Evolutionary conservation across 1,284 basidiomycete genomes (phyloP).

Genomic region (Neonothopanus nambi): DNA sequence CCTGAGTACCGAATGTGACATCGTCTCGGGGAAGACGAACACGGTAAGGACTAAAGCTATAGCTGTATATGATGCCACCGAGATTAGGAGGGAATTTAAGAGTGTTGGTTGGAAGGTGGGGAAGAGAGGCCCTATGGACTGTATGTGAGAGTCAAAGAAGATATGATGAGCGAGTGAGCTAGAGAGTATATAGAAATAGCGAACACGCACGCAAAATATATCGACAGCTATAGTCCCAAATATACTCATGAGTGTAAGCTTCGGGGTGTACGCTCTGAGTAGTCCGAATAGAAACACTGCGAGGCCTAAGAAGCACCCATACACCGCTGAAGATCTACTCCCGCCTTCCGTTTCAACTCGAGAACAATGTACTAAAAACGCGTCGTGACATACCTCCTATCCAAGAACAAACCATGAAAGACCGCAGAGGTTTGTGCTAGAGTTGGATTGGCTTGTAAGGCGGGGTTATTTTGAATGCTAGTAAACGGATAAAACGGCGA

Average conservation of each 20-base stretch:
- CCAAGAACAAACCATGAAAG: slow-evolving; percentile 61
- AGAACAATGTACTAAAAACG: too few species aligned
- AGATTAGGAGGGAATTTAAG: slow-evolving; percentile 48
- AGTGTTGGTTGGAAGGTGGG: slow-evolving; percentile 58
- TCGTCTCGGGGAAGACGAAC: slow-evolving; percentile 65
- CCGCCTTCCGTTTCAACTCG: background rate
- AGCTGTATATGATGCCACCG: slow-evolving; percentile 51
- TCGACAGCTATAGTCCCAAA: slow-evolving; percentile 51
- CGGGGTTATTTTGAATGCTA: slow-evolving; percentile 31
- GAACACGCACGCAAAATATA: slow-evolving; percentile 49
- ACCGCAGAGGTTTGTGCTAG: slow-evolving; percentile 45
- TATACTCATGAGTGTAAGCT: slow-evolving; percentile 50
- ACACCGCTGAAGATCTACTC: slow-evolving; percentile 45
- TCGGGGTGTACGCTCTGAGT: slow-evolving; percentile 55
- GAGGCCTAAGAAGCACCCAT: slow-evolving; percentile 59
- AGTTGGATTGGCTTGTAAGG: slow-evolving; percentile 48
- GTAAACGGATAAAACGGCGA: background rate
- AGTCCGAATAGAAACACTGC: slow-evolving; percentile 54
- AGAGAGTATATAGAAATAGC: background rate
- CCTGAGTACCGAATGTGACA: slow-evolving; percentile 49
- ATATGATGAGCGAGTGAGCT: background rate
- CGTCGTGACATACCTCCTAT: slow-evolving; percentile 46
- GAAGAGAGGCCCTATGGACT: slow-evolving; percentile 61
- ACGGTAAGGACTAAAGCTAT: slow-evolving; percentile 52
- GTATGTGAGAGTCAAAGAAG: background rate